These are phyloP conservation scores for Boletus huronensis DNA, from an alignment of 768 basidiomycete genomes.

Conservation along the genomic window DNA sequence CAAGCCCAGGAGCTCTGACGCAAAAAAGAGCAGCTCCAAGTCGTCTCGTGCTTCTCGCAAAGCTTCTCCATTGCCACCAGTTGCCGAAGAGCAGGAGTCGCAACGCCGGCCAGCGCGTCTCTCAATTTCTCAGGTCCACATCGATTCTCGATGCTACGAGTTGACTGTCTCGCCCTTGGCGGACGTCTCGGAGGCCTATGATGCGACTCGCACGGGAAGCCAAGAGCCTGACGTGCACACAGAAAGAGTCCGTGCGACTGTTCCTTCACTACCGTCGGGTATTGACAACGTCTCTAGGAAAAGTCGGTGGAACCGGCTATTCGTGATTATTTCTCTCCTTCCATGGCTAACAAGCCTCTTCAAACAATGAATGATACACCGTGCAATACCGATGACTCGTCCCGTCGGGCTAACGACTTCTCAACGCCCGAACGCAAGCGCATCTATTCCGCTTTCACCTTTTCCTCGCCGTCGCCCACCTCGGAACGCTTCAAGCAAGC, in stretches of 20 bases:
- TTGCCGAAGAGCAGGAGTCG: constrained; percentile 49
- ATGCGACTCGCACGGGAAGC: constrained; percentile 37
- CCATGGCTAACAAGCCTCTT: constrained; percentile 17
- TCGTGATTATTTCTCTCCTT: constrained; percentile 48
- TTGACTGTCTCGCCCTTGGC: constrained; percentile 75
- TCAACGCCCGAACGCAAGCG: constrained; percentile 73
- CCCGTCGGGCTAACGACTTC: constrained; percentile 64
- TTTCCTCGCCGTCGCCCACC: constrained; percentile 67
- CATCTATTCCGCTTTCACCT: constrained; percentile 74
- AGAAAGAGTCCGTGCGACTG: constrained; percentile 44
- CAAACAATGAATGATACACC: constrained; percentile 32
- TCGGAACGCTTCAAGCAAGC: constrained; percentile 51
- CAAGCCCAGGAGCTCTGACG: constrained; percentile 30
- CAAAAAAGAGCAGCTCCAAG: constrained; percentile 39
- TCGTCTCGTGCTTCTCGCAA: constrained; percentile 38
- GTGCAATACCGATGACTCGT: constrained; percentile 43
- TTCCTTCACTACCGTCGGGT: background rate
- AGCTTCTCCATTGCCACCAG: constrained; percentile 57
- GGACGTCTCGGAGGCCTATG: constrained; percentile 71
- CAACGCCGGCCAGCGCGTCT: constrained; percentile 28
- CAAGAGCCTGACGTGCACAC: constrained; percentile 41
- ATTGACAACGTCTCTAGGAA: constrained; percentile 37
- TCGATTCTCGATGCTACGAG: constrained; percentile 77
- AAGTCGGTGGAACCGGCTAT: constrained; percentile 54
- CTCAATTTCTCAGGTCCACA: constrained; percentile 46